Conservation (phyloP, 371 early-diverging fungal species). For the Mucor racemosus region DNA sequence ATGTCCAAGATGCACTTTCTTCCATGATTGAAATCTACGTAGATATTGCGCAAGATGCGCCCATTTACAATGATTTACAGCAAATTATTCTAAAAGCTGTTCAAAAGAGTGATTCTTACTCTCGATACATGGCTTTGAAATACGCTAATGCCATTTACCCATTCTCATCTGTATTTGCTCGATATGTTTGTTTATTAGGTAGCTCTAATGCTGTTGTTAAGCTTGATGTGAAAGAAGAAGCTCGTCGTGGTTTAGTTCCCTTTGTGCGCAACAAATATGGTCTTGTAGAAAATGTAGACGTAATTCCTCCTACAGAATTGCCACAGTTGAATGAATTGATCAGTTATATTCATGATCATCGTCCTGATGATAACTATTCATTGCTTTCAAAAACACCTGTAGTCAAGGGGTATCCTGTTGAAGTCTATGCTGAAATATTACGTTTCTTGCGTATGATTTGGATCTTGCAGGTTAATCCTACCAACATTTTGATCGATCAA, state of each 20-base stretch:
- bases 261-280: slow-evolving; percentile 42
- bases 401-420: slow-evolving; percentile 56
- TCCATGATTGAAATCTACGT: slow-evolving; percentile 79
- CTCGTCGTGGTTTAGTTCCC: slow-evolving; percentile 57
- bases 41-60: slow-evolving; percentile 38
- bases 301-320: slow-evolving; percentile 43
- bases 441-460: slow-evolving; percentile 60
- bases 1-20: slow-evolving; percentile 82
- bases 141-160: slow-evolving; percentile 81
- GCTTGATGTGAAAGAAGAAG: slow-evolving; percentile 79
- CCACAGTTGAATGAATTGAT: slow-evolving; percentile 57
- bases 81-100: slow-evolving; percentile 60
- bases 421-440: slow-evolving; percentile 64
- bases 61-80: slow-evolving; percentile 55
- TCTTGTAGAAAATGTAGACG: slow-evolving; percentile 29
- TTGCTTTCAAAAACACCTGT: slow-evolving; percentile 43
- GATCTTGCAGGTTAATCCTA: slow-evolving; percentile 59
- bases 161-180: slow-evolving; percentile 71
- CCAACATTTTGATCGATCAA: slow-evolving; percentile 55
- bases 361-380: slow-evolving; percentile 39
- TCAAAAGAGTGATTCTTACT: slow-evolving; percentile 53
- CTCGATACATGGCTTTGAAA: slow-evolving; percentile 66
- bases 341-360: slow-evolving; percentile 40
- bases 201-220: slow-evolving; percentile 65
- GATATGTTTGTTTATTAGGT: slow-evolving; percentile 79